Percentiles rank a stretch among this genome's conserved stretches.
Conservation (phyloP, 2,329 filamentous ascomycete genomes). For the Onygena corvina region DNA sequence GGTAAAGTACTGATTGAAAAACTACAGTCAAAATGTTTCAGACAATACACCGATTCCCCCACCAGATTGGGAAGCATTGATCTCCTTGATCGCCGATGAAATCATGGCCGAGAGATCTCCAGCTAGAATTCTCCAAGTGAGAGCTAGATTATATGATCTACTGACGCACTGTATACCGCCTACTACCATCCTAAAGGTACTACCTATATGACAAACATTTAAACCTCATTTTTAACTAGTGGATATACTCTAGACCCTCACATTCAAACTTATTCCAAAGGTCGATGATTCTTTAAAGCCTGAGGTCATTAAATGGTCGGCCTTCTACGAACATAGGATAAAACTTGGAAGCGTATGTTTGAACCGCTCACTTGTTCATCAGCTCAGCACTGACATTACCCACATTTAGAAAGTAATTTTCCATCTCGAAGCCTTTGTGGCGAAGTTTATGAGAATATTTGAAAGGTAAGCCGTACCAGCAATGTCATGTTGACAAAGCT, state of each 20-base stretch:
- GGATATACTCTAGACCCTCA: slow-evolving; percentile 49
- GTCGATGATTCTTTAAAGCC: slow-evolving; percentile 83
- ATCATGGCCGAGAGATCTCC: slow-evolving; percentile 92
- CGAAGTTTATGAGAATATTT: slow-evolving; percentile 92
- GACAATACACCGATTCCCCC: slow-evolving; percentile 83
- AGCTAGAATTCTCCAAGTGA: slow-evolving; percentile 70
- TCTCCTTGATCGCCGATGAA: slow-evolving; percentile 78
- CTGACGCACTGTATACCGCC: slow-evolving; percentile 94
- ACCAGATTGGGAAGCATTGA: slow-evolving; percentile 91
- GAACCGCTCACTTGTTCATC: neutral
- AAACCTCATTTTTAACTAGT: neutral
- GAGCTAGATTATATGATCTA: slow-evolving; percentile 91
- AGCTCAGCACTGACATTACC: slow-evolving; percentile 6
- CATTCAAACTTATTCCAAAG: slow-evolving; percentile 78
- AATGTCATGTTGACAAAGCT: neutral
- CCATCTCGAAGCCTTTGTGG: slow-evolving; percentile 94
- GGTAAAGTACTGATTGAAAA: slow-evolving; percentile 5
- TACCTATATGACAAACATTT: neutral
- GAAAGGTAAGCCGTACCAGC: slow-evolving; percentile 57
- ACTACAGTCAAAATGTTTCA: slow-evolving; percentile 67
- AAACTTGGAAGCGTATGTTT: slow-evolving; percentile 57
- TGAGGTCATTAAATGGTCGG: slow-evolving; percentile 89
- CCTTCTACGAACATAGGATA: slow-evolving; percentile 93
- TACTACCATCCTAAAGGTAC: slow-evolving; percentile 75
- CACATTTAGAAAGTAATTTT: slow-evolving; percentile 71